Evolutionary conservation across 1,284 basidiomycete species (phyloP).

Genomic region (Sanghuangporus sanghuang): DNA sequence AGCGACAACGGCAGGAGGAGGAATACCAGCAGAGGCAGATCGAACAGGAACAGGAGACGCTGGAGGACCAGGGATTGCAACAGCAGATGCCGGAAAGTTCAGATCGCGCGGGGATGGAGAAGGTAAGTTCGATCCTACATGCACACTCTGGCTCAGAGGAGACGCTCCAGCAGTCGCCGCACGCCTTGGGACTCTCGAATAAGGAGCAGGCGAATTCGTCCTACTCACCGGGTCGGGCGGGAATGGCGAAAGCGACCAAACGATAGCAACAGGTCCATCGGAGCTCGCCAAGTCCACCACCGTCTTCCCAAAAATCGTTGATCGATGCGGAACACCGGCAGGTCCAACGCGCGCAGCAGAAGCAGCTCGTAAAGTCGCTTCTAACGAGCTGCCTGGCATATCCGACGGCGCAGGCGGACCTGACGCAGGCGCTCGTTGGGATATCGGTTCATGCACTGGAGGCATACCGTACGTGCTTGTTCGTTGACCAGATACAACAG

Average conservation of each 20-base stretch:
- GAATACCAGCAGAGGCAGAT: slow-evolving; percentile 1
- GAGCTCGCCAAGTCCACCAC: slow-evolving; percentile 48
- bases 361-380: slow-evolving; percentile 26
- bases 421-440: slow-evolving; percentile 9
- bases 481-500: slow-evolving; percentile 33
- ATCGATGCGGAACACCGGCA: slow-evolving; percentile 25
- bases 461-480: slow-evolving; percentile 20
- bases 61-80: neutral
- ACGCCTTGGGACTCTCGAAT: slow-evolving; percentile 10
- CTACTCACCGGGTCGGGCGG: slow-evolving; percentile 6
- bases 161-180: slow-evolving; percentile 7
- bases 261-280: slow-evolving; percentile 58
- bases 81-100: slow-evolving; percentile 4
- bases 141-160: slow-evolving; percentile 7
- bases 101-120: neutral
- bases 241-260: slow-evolving; percentile 54
- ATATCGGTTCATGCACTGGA: slow-evolving; percentile 6
- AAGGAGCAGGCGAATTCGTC: neutral
- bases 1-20: neutral
- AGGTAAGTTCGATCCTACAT: neutral
- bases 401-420: slow-evolving; percentile 27
- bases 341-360: slow-evolving; percentile 22
- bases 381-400: slow-evolving; percentile 11
- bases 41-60: slow-evolving; percentile 11
- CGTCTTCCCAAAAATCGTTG: slow-evolving; percentile 61